These are phyloP conservation scores for Rosa rugosa DNA, from an alignment of 306 rosid species.

Conservation along the genomic window DNA sequence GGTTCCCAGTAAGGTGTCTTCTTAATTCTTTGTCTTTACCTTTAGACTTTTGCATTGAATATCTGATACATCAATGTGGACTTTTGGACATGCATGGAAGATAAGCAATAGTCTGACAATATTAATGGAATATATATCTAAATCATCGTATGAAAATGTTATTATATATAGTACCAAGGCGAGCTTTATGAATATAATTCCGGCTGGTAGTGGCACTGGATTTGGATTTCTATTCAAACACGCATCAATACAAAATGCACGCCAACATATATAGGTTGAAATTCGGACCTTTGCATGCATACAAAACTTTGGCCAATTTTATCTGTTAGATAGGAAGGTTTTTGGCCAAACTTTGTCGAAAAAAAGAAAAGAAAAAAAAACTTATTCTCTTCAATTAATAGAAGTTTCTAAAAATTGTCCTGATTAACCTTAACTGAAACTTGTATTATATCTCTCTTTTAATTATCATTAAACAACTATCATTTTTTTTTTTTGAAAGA, in stretches of 20 bases:
- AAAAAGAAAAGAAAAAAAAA: too few relatives aligned
- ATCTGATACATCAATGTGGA: neutral
- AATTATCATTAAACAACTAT: too few relatives aligned
- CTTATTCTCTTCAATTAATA: too few relatives aligned
- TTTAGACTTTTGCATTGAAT: neutral
- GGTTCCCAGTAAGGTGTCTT: neutral
- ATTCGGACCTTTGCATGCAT: neutral
- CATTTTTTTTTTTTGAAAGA: too few relatives aligned
- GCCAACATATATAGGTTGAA: neutral
- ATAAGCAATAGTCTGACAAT: neutral
- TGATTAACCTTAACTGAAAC: too few relatives aligned
- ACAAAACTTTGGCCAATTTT: neutral
- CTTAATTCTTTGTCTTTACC: neutral
- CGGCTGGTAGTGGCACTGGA: neutral
- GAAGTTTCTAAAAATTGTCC: too few relatives aligned
- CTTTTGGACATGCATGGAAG: neutral
- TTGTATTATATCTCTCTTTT: too few relatives aligned
- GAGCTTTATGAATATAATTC: neutral
- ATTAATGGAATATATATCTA: neutral
- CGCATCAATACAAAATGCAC: neutral
- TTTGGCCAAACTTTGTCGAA: too few relatives aligned
- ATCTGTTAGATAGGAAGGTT: too few relatives aligned
- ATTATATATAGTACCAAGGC: neutral
- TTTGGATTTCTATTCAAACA: neutral
- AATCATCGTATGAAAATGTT: neutral